phyloP scores from a whole-genome alignment of 352 stramenopile genomes.

The Saprolegnia diclina region DNA sequence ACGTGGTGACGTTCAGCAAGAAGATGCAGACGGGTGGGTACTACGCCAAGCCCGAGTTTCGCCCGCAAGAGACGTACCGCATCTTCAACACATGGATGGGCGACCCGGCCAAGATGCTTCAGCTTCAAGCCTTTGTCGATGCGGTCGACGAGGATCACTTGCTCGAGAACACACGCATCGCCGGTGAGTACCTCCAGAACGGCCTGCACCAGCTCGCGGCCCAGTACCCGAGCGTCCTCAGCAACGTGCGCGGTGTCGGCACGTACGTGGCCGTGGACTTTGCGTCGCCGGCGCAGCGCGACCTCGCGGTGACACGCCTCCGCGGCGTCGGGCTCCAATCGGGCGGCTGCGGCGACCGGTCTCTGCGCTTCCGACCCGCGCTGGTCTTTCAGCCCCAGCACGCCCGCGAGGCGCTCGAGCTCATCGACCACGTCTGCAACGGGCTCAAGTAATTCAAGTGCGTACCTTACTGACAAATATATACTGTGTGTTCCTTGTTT shows the following conservation, averaged over 20 bases:
- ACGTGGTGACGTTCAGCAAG: conserved; percentile 83
- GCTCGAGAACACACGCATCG: conserved; percentile 69
- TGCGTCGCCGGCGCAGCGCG: conserved; percentile 50
- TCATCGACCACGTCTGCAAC: conserved; percentile 52
- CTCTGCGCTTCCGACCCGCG: conserved; percentile 69
- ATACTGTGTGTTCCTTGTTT: too few species aligned
- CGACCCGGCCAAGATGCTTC: conserved; percentile 80
- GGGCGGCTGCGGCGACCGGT: conserved; percentile 58
- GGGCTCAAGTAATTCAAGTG: neutral
- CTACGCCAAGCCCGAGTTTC: conserved; percentile 72
- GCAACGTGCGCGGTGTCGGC: conserved; percentile 67
- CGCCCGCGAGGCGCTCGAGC: conserved; percentile 64
- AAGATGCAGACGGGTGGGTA: conserved; percentile 81
- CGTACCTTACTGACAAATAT: too few species aligned
- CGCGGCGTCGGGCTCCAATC: conserved; percentile 55
- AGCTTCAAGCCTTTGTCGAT: conserved; percentile 65
- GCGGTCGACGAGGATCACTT: conserved; percentile 51
- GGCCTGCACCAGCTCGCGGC: conserved; percentile 43
- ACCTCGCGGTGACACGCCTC: conserved; percentile 55
- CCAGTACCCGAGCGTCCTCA: conserved; percentile 53
- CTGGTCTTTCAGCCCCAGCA: conserved; percentile 75
- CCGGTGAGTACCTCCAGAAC: conserved; percentile 54
- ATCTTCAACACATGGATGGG: conserved; percentile 89
- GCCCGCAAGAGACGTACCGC: conserved; percentile 59
- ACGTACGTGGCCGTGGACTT: conserved; percentile 80